Evolutionary conservation across 805 yeast species (phyloP), one percentile per base, ranked within the genome.

Genomic region (Yarrowia phangngaensis): DNA sequence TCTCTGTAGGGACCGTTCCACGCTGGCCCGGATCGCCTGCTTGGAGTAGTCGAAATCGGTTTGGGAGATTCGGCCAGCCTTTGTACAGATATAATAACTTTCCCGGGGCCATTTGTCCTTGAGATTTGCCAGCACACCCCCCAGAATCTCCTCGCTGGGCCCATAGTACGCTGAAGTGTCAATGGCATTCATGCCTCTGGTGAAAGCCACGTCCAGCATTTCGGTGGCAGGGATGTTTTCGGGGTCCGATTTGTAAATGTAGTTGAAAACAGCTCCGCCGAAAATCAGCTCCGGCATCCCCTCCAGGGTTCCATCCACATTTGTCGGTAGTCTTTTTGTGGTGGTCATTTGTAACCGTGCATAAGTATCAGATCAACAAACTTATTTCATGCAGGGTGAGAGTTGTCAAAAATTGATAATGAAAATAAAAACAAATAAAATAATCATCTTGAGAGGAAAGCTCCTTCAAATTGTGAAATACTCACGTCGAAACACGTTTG

Each of bases 151-250:
- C 60, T 89, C 97, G 4, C 95, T 84, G 0, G 86, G 86, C 0
- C 97, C 97, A 61, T 89, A 89, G 66, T 85, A 88, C 3, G 97
- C 96, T 0, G 96, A 84, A 0, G 97, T 87, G 60, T 89, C 97
- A 27, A 89, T 70, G 1, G 95, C 92, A 35, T 72, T 74, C 52
- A 86, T 68, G 0, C 96, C 96, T 19, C 70, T 60, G 15, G 69
- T 65, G 57, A 89, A 80, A 0, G 89, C 92, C 11, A 63, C 58
- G 38, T 67, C 60, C 15, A 89, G 56, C 41, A 89, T 74, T 0
- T 75, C 78, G 8, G 65, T 68, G 8, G 80, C 71, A 1, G 86
- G 82, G 31, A 85, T 56, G 0, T 67, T 58, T 26, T 70, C 69
- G 1, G 95, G 95, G 57, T 84, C 74, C 8, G 71, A 77, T 53